Evolutionary conservation across 2,329 filamentous ascomycete species (phyloP).

Genomic region (Diplodia intermedia): DNA sequence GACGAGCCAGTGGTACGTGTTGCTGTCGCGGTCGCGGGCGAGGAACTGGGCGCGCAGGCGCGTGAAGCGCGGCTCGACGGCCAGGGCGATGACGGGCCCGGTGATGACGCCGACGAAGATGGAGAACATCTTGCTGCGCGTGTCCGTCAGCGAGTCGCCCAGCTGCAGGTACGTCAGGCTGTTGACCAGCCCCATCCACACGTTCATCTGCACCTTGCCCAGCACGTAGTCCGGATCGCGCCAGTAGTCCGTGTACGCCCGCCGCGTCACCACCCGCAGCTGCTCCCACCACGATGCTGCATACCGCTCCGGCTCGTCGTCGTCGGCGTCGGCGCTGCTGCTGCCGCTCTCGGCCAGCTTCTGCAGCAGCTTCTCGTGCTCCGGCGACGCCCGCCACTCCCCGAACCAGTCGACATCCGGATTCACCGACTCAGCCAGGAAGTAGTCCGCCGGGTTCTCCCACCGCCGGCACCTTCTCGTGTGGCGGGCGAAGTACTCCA

Average conservation of each 20-base stretch:
- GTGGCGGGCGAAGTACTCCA: constrained; percentile 67
- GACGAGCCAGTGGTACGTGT: constrained; percentile 74
- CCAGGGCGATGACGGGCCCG: constrained; percentile 5
- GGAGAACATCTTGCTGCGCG: constrained; percentile 11
- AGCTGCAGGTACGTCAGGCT: constrained; percentile 1
- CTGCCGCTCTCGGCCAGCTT: background rate
- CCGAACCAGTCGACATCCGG: background rate
- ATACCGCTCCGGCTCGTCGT: background rate
- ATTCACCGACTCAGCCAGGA: background rate
- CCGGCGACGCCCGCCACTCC: background rate
- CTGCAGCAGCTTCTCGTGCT: background rate
- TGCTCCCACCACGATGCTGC: background rate
- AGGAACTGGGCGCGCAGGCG: constrained; percentile 1
- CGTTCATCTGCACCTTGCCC: background rate
- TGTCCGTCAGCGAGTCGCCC: background rate
- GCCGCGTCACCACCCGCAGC: background rate
- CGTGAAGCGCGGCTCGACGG: constrained; percentile 5
- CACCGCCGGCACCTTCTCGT: constrained; percentile 64
- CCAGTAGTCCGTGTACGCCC: constrained; percentile 6
- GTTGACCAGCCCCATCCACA: constrained; percentile 7
- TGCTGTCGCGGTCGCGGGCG: constrained; percentile 1
- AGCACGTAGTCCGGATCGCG: background rate
- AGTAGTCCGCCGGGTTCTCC: constrained; percentile 72
- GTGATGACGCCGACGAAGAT: constrained; percentile 11
- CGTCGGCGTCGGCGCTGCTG: too few species aligned